A percentile compares a stretch with the other conserved stretches of the same genome.
Evolutionary conservation across 129 eudicot species (phyloP).

Genomic region (Pulicaria dysenterica): DNA sequence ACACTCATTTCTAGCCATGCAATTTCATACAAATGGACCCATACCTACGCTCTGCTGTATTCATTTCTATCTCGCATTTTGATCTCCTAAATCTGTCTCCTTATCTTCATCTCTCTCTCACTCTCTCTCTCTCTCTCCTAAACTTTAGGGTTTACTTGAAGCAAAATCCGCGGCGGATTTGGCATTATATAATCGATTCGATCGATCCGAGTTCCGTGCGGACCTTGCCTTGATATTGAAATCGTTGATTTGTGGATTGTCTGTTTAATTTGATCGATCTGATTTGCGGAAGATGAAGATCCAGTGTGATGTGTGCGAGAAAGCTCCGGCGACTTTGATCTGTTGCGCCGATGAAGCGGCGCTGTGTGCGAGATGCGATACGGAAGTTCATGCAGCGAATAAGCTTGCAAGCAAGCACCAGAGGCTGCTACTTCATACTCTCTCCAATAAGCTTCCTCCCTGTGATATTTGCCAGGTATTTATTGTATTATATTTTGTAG

Average conservation of each 20-base stretch:
- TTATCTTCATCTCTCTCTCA: slow-evolving; percentile 34
- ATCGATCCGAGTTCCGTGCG: not conserved
- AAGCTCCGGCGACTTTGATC: slow-evolving; percentile 86
- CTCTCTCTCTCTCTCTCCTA: slow-evolving; percentile 8
- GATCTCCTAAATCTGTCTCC: slow-evolving; percentile 28
- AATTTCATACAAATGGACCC: slow-evolving; percentile 22
- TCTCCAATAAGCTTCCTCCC: slow-evolving; percentile 82
- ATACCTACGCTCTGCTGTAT: slow-evolving; percentile 13
- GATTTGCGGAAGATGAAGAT: slow-evolving; percentile 60
- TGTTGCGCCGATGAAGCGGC: slow-evolving; percentile 99
- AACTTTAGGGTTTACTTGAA: slow-evolving; percentile 1
- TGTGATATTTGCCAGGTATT: slow-evolving; percentile 96
- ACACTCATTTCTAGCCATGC: slow-evolving; percentile 33
- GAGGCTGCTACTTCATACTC: slow-evolving; percentile 67
- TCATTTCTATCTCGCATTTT: slow-evolving; percentile 34
- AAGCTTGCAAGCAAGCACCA: slow-evolving; percentile 98
- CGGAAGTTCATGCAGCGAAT: slow-evolving; percentile 91
- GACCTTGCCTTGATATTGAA: slow-evolving; percentile 22
- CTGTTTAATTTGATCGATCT: not conserved
- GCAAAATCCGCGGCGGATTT: not conserved
- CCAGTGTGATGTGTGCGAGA: slow-evolving; percentile 99
- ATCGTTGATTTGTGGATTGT: not conserved
- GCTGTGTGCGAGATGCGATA: slow-evolving; percentile 82
- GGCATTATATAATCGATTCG: not conserved
- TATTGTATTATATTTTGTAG: too few species aligned